phyloP scores from a whole-genome alignment of 2,329 filamentous ascomycete species.

The Tolypocladium capitatum region DNA sequence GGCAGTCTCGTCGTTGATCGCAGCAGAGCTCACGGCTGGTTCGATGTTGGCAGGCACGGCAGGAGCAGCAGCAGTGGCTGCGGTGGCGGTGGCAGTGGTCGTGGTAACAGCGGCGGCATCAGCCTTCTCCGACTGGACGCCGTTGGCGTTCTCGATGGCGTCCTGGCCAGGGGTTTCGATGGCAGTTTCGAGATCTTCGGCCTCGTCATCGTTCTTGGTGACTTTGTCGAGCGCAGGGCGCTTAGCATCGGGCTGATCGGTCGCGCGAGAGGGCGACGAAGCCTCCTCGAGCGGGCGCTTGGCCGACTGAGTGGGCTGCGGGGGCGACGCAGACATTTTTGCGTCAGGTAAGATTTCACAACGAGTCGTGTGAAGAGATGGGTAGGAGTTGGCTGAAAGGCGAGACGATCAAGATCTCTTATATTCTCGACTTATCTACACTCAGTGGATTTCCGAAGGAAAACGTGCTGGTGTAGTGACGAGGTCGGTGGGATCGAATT shows the following conservation, averaged over 20 bases:
- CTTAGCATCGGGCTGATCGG: slow-evolving; percentile 93
- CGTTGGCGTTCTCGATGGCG: slow-evolving; percentile 35
- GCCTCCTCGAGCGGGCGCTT: slow-evolving; percentile 97
- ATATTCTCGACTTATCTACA: slow-evolving; percentile 59
- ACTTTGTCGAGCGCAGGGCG: slow-evolving; percentile 91
- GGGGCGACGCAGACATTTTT: slow-evolving; percentile 62
- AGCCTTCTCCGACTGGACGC: slow-evolving; percentile 25
- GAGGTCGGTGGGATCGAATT: slow-evolving; percentile 26
- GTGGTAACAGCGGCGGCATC: slow-evolving; percentile 14
- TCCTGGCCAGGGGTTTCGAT: slow-evolving; percentile 32
- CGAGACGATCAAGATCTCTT: slow-evolving; percentile 17
- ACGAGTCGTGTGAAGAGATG: neutral
- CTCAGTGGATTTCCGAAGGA: slow-evolving; percentile 73
- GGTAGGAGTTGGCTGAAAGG: neutral
- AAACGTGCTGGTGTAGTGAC: slow-evolving; percentile 80
- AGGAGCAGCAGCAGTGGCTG: slow-evolving; percentile 16
- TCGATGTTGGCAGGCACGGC: slow-evolving; percentile 16
- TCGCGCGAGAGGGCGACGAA: slow-evolving; percentile 81
- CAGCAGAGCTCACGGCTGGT: slow-evolving; percentile 30
- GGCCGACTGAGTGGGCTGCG: slow-evolving; percentile 52
- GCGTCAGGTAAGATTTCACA: slow-evolving; percentile 11
- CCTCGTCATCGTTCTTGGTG: slow-evolving; percentile 52
- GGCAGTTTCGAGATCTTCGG: slow-evolving; percentile 25
- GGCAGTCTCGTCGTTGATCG: slow-evolving; percentile 71
- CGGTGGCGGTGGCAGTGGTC: slow-evolving; percentile 24